Evolutionary conservation across 768 basidiomycete species (phyloP).

Genomic region (Pilatotrama ljubarskyi): DNA sequence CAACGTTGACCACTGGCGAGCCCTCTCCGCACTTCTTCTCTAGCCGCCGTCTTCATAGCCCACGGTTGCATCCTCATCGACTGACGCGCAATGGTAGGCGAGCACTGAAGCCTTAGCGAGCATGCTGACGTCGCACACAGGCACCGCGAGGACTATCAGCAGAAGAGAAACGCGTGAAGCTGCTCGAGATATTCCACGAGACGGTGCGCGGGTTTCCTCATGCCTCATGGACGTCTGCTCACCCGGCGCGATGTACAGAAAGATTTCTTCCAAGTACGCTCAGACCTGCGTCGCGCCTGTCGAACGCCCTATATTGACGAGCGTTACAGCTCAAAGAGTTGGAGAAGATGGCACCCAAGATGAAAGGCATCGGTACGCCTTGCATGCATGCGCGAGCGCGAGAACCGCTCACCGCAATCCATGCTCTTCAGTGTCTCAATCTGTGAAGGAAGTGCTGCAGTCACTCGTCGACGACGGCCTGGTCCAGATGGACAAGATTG

Average conservation of each 20-base stretch:
- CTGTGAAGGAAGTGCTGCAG: slow-evolving; percentile 89
- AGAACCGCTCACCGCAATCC: background rate
- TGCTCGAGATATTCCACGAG: slow-evolving; percentile 94
- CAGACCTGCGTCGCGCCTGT: background rate
- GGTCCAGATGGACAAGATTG: slow-evolving; percentile 89
- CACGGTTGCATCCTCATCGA: too few relatives aligned
- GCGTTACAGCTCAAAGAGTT: slow-evolving; percentile 78
- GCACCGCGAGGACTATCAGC: slow-evolving; percentile 83
- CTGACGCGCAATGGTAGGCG: background rate
- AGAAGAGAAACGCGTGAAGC: slow-evolving; percentile 86
- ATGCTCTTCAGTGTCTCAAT: slow-evolving; percentile 67
- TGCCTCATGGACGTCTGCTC: too few relatives aligned
- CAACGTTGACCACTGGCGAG: too few relatives aligned
- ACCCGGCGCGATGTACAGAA: slow-evolving; percentile 46
- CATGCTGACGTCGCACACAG: slow-evolving; percentile 33
- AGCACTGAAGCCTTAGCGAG: background rate
- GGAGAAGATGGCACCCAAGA: slow-evolving; percentile 84
- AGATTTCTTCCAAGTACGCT: slow-evolving; percentile 72
- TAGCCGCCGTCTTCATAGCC: too few relatives aligned
- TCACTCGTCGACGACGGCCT: slow-evolving; percentile 85
- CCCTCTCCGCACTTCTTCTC: too few relatives aligned
- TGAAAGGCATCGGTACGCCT: slow-evolving; percentile 85
- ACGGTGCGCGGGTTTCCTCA: slow-evolving; percentile 48
- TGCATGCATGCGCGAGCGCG: too few relatives aligned
- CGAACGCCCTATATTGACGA: background rate